Evolutionary conservation across 2,329 filamentous ascomycete genomes (phyloP).

Genomic region (Cryphonectria carpinicola): DNA sequence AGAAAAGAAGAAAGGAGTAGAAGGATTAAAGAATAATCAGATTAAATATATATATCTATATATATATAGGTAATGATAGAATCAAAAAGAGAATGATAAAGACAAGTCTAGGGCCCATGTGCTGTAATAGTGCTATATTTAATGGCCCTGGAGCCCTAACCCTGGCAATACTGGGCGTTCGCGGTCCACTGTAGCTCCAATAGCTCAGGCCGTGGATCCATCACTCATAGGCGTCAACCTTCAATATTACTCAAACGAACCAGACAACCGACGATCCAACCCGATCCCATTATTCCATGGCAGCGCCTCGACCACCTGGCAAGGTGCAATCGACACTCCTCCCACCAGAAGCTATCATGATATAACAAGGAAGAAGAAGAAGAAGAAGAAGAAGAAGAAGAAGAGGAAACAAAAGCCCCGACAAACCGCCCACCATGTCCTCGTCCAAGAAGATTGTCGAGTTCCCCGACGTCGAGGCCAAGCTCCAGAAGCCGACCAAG

Average conservation of each 20-base stretch:
- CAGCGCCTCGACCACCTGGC: neutral
- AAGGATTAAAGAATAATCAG: no score
- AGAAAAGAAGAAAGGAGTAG: neutral
- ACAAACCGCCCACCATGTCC: constrained; percentile 45
- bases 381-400: neutral
- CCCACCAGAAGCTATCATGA: constrained; percentile 15
- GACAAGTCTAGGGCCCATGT: neutral
- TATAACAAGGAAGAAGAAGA: neutral
- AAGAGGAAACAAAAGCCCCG: neutral
- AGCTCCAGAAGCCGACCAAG: constrained; percentile 78
- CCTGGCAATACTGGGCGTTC: neutral
- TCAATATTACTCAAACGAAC: neutral
- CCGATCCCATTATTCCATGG: neutral
- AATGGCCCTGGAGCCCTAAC: neutral
- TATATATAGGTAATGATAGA: no score
- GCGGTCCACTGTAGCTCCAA: neutral
- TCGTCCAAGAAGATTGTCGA: constrained; percentile 52
- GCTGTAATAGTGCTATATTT: neutral
- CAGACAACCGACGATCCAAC: neutral
- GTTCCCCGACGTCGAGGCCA: constrained; percentile 76
- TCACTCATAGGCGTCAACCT: neutral
- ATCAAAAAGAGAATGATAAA: neutral
- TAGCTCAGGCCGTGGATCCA: neutral
- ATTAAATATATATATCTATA: no score
- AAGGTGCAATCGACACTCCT: constrained; percentile 3